Percentiles rank a stretch among this genome's conserved stretches.
These are phyloP conservation scores for Shiraia sp. DNA, from an alignment of 2,329 filamentous ascomycete genomes.

Conservation along the genomic window DNA sequence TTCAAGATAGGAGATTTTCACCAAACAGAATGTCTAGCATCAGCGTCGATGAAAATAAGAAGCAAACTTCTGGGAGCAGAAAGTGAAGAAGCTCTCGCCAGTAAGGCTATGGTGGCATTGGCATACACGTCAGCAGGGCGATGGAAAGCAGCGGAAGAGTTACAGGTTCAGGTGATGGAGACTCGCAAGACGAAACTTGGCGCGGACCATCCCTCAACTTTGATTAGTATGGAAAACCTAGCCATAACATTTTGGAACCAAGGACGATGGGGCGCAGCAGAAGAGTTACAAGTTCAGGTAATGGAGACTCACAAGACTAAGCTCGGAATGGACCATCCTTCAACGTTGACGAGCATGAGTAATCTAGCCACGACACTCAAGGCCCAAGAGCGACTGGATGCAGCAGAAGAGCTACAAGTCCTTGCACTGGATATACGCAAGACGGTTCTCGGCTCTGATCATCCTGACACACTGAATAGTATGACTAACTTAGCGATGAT, in stretches of 20 bases:
- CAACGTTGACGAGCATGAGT: not conserved
- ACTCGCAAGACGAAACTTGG: conserved; percentile 1
- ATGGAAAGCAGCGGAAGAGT: conserved; percentile 4
- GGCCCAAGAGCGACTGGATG: not conserved
- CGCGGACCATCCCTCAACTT: not conserved
- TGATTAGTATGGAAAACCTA: not conserved
- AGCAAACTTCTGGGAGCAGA: conserved; percentile 7
- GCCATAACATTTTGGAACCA: not conserved
- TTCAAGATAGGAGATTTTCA: too few relatives aligned
- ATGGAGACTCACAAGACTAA: conserved; percentile 1
- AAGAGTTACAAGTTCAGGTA: conserved; percentile 2
- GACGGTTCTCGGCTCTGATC: not conserved
- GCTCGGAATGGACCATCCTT: not conserved
- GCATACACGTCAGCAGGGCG: conserved; percentile 10
- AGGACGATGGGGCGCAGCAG: conserved; percentile 6
- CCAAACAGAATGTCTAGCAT: too few relatives aligned
- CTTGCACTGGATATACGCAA: not conserved
- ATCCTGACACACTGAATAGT: not conserved
- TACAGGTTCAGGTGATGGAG: conserved; percentile 1
- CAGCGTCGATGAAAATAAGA: conserved; percentile 4
- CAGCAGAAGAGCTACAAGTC: not conserved
- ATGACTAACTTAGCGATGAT: not conserved
- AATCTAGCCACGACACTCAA: not conserved
- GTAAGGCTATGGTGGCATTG: conserved; percentile 5
- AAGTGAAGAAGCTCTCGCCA: conserved; percentile 4